Evolutionary conservation across 2,329 filamentous ascomycete species (phyloP), one percentile per base, ranked within the genome.

Genomic region (Xylariaceae sp.): DNA sequence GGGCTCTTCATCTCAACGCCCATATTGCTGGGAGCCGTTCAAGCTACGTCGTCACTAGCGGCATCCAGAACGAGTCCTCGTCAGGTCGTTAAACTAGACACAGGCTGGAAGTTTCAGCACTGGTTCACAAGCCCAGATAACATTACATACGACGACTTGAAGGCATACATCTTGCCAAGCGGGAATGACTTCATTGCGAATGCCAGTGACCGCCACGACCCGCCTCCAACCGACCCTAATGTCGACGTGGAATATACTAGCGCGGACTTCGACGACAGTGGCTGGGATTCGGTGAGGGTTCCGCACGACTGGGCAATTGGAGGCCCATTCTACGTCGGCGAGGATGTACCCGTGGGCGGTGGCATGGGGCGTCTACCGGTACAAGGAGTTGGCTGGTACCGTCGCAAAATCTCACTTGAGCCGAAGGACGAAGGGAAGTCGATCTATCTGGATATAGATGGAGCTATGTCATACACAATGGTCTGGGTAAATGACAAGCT

Each of bases 321-420:
- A n/a, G 71, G 71, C 0, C 68, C 71, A 0, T 74, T 65, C 38
- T 55, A 58, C 66, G 58, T 62, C 5, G 57, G 63, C 2, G 62
- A 61, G 5, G 62, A 53, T 35, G 47, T 45, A 4, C 48, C 47
- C 6, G 51, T 71, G 4, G 58, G 60, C 5, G 71, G 71, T 2
- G 66, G 66, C 2, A 69, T 71, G 61, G 72, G 72, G 11, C 65
- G 71, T 3, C 58, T 81, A 30, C 77, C 77, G 0, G 63, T 71
- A 30, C 69, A 78, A 19, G 77, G 77, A 2, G 69, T 80, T 3
- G 76, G 53, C 17, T 62, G 75, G 76, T 80, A 79, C 55, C 72
- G 76, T 3, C 66, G 68, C 18, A 70, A 60, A 4, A 17, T 79
- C 0, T 53, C 58, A 0, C 11, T 58, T 15, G 46, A 49, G 3